Evolutionary conservation across 108 stramenopile genomes (phyloP).

Genomic region (Cyclostephanos invisitatus): DNA sequence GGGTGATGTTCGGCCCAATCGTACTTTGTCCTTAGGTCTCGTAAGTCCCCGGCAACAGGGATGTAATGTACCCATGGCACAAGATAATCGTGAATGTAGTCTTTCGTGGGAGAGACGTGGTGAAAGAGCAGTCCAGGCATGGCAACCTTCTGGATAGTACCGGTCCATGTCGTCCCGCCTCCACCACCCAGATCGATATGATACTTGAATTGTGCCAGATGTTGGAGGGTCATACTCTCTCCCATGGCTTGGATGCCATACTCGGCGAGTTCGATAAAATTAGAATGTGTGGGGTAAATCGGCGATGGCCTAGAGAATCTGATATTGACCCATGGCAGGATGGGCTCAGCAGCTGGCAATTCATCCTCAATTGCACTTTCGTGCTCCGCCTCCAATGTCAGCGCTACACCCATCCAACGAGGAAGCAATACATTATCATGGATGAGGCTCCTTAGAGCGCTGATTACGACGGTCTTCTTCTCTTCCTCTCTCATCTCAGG

Average conservation of each 20-base stretch:
- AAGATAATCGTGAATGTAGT: constrained; percentile 41
- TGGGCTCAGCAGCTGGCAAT: constrained; percentile 1
- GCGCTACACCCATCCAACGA: constrained; percentile 43
- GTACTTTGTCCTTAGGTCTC: constrained; percentile 18
- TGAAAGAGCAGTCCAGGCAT: constrained; percentile 51
- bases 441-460: constrained; percentile 12
- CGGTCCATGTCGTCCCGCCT: constrained; percentile 58
- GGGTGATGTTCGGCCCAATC: constrained; percentile 35
- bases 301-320: constrained; percentile 65
- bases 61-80: constrained; percentile 50
- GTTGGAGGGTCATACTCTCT: constrained; percentile 17
- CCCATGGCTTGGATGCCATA: constrained; percentile 36
- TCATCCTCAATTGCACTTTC: constrained; percentile 4
- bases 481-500: background rate
- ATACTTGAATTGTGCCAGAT: constrained; percentile 45
- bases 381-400: constrained; percentile 41
- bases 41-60: constrained; percentile 34
- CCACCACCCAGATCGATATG: constrained; percentile 61
- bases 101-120: constrained; percentile 44
- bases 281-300: background rate
- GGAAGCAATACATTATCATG: constrained; percentile 25
- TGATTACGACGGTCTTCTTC: background rate
- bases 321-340: constrained; percentile 50
- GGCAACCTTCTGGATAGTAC: constrained; percentile 48
- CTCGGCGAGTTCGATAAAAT: constrained; percentile 4